Conservation (phyloP, 306 rosid genomes). For the barrel medic (Medicago truncatula) region DNA sequence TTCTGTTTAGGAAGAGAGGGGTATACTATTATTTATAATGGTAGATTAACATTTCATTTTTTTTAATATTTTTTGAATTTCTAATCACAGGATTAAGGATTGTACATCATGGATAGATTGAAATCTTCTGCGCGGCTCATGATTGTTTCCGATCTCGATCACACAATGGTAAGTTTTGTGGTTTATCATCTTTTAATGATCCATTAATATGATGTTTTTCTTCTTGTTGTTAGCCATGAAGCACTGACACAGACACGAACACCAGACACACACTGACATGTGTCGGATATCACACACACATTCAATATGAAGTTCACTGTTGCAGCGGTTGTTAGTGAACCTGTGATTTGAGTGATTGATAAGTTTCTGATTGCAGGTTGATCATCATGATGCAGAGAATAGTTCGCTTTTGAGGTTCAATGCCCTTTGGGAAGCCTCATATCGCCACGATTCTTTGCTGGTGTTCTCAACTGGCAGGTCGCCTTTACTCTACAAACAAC, state of each 20-base stretch:
- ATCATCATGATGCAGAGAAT: conserved; percentile 87
- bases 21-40: background rate
- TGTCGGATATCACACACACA: background rate
- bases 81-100: conserved; percentile 43
- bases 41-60: background rate
- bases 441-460: conserved; percentile 85
- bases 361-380: conserved; percentile 69
- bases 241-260: background rate
- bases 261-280: background rate
- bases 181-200: conserved; percentile 4
- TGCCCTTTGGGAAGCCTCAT: conserved; percentile 88
- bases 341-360: conserved; percentile 39
- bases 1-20: background rate
- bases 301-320: background rate
- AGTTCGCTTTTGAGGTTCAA: conserved; percentile 82
- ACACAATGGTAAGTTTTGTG: conserved; percentile 75
- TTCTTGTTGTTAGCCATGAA: conserved; percentile 11
- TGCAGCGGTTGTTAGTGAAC: background rate
- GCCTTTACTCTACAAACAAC: conserved; percentile 78
- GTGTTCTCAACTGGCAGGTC: conserved; percentile 98
- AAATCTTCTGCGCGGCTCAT: conserved; percentile 69
- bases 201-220: background rate
- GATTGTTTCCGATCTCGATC: conserved; percentile 99
- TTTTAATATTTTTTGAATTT: too few relatives aligned
- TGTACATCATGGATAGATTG: conserved; percentile 70